Evolutionary conservation across 441 rosid genomes (phyloP), one percentile per base, ranked within the genome.

Genomic region (Adansonia madagascariensis): DNA sequence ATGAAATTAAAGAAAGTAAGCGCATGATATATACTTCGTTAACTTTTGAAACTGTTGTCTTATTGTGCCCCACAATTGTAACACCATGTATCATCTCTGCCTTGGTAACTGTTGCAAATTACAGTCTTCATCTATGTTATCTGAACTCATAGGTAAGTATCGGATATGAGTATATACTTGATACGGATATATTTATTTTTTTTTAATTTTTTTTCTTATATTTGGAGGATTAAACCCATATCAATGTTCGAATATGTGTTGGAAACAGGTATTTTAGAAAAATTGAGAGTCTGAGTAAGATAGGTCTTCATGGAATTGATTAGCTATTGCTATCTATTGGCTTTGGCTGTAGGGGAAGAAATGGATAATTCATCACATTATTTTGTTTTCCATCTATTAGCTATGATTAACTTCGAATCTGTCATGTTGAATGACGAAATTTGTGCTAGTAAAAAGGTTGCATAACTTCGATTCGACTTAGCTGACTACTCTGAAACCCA

Each of bases 1-100:
- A 74, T 15, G 95, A 95, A 79, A 83, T 93, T 79, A 83, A 69
- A 80, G 92, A 89, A 79, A 84, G 98, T 95, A 86, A 87, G 97
- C 55, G 81, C 46, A 39, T 63, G 47, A 64, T 44, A 3, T 73
- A 4, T 62, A 39, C n/a, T 31, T 27, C 18, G n/a, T 71, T 71
- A 56, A 15, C 18, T 70, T 69, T 76, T 39, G 74, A 35, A 15
- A 8, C 46, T 50, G 60, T 70, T 24, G 4, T 8, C 43, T 6
- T 64, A n/a, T 65, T 56, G 2, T 11, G 6, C 24, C 15, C 41
- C 4, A 14, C 41, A 52, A 22, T 24, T 8, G 6, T 3, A 12
- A 2, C 49, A 47, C 35, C 35, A 31, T 31, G 0, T 46, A 6
- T 69, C 39, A 15, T 69, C 39, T 49, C 18, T 69, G 59, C 50